Evolutionary conservation across 805 yeast species (phyloP), one percentile per base, ranked within the genome.

Genomic region (Lachancea waltii): DNA sequence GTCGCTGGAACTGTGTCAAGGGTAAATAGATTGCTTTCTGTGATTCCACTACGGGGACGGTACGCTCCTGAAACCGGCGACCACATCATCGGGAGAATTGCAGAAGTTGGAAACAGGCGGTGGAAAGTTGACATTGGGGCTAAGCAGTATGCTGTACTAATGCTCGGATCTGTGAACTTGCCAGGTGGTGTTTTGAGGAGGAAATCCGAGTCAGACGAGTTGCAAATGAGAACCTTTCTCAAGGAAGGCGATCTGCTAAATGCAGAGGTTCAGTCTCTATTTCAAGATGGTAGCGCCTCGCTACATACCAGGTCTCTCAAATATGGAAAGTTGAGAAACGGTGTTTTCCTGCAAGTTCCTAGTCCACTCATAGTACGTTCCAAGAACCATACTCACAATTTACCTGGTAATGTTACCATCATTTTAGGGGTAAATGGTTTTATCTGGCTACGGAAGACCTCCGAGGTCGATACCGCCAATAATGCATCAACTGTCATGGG

Each of bases 81-180:
- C 58, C 97, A 92, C 60, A 71, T 92, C 16, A 80, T 92, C 16
- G 99, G 99, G 1, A 69, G 98, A 45, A 81, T 92, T 48, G 81
- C 92, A 2, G 97, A 92, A 52, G 97, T 90, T 5, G 95, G 95
- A 1, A 83, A 82, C 46, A 85, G 81, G 56, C 70, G 97, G 51
- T 92, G 99, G 98, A 86, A 82, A 56, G 97, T 92, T 11, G 96
- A 90, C 51, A 86, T 92, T 46, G 97, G 97, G 20, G 85, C 86
- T n/a, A 81, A 79, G 53, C 95, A 85, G 54, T 90, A 87, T 56
- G 97, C 97, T 0, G 80, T 85, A 0, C 65, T 92, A 44, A 81
- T 85, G 86, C 70, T 94, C 41, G 98, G 98, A 9, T 85, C 96
- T 1, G 95, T 92, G 15, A 92, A 92, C 60, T 70, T 92, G 45